Evolutionary conservation across 345 rosid species (phyloP).

Genomic region (Citrus hindsii): DNA sequence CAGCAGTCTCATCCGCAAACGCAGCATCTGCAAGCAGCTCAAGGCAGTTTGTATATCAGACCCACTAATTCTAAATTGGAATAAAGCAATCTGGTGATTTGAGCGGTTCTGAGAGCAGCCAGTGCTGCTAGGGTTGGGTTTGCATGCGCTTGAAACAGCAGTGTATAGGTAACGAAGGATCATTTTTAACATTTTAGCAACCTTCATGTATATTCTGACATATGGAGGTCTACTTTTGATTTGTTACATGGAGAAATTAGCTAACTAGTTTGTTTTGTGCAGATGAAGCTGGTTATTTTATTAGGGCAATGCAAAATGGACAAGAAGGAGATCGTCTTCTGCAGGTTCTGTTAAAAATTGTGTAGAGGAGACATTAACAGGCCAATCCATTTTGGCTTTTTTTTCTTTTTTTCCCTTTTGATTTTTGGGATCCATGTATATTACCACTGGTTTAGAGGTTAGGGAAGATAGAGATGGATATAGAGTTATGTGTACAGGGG

Average conservation of each 20-base stretch:
- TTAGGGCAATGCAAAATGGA: conserved; percentile 21
- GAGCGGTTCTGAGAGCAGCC: conserved; percentile 43
- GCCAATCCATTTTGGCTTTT: background rate
- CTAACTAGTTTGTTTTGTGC: conserved; percentile 15
- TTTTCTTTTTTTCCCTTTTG: background rate
- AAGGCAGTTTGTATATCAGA: conserved; percentile 55
- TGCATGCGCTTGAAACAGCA: conserved; percentile 56
- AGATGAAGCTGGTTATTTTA: conserved; percentile 43
- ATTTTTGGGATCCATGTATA: conserved; percentile 46
- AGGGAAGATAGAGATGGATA: conserved; percentile 48
- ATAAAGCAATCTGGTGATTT: conserved; percentile 41
- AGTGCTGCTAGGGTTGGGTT: conserved; percentile 44
- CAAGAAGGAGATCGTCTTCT: conserved; percentile 15
- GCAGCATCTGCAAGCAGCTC: conserved; percentile 58
- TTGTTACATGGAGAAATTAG: background rate
- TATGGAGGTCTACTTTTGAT: background rate
- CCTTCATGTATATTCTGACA: background rate
- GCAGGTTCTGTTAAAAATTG: conserved; percentile 25
- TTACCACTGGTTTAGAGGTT: conserved; percentile 48
- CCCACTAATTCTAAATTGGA: conserved; percentile 64
- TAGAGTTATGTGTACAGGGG: conserved; percentile 68
- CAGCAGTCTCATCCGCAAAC: conserved; percentile 56
- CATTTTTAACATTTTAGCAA: background rate
- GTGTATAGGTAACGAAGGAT: conserved; percentile 63
- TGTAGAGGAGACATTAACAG: conserved; percentile 12